These are phyloP conservation scores for Singerocomus inundabilis DNA, from an alignment of 1,284 basidiomycete genomes.

Conservation along the genomic window DNA sequence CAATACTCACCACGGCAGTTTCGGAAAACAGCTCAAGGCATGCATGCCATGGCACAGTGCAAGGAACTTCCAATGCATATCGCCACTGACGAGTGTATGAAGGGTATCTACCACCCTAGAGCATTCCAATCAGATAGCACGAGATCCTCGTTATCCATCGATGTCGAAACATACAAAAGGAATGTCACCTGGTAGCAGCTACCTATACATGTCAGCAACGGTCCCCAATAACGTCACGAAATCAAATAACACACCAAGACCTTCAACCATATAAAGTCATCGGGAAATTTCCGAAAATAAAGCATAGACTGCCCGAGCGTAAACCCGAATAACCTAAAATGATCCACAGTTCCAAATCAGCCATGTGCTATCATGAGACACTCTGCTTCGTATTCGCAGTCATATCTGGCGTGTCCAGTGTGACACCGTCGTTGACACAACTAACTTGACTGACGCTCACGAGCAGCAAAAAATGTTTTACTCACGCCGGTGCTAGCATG, in stretches of 20 bases:
- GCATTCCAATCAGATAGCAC: background rate
- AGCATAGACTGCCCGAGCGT: constrained; percentile 7
- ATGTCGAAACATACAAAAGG: constrained; percentile 10
- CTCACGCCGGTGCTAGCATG: constrained; percentile 7
- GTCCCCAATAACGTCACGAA: background rate
- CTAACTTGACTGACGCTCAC: too few relatives aligned
- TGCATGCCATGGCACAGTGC: background rate
- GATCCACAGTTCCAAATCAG: background rate
- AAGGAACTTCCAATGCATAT: background rate
- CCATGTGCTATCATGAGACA: too few relatives aligned
- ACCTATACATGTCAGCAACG: background rate
- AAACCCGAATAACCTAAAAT: constrained; percentile 8
- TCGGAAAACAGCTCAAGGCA: background rate
- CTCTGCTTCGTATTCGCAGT: background rate
- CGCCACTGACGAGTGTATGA: background rate
- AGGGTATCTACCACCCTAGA: constrained; percentile 4
- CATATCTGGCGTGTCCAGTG: background rate
- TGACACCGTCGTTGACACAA: background rate
- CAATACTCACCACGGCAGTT: constrained; percentile 10
- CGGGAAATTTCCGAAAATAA: constrained; percentile 10
- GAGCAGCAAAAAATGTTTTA: background rate
- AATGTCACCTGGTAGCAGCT: background rate
- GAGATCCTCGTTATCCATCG: background rate
- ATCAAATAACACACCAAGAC: background rate
- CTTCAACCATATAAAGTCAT: constrained; percentile 13